phyloP scores from a whole-genome alignment of 306 rosid genomes.

The Vicia villosa region DNA sequence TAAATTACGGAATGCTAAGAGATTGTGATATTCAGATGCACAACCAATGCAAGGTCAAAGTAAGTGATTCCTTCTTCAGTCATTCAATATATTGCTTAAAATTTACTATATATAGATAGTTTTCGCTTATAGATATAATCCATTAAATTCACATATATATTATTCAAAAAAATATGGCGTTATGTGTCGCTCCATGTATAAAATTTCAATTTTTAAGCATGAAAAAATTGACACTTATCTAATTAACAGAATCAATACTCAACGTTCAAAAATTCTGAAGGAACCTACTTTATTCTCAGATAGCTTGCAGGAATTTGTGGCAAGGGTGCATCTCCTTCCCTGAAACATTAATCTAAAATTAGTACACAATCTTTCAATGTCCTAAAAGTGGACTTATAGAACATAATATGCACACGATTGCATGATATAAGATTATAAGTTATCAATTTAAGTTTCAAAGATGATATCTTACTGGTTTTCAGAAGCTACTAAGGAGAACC shows the following conservation, averaged over 20 bases:
- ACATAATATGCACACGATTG: conserved; percentile 25
- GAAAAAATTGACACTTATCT: conserved; percentile 23
- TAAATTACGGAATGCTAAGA: conserved; percentile 23
- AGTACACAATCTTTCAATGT: conserved; percentile 28
- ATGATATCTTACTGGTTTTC: conserved; percentile 78
- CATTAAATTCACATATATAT: conserved; percentile 15
- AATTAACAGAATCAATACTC: conserved; percentile 15
- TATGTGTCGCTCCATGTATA: conserved; percentile 7
- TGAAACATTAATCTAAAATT: conserved; percentile 47
- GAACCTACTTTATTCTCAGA: conserved; percentile 81
- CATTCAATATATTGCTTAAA: conserved; percentile 17
- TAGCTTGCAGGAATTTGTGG: conserved; percentile 73
- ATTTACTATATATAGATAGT: conserved; percentile 16
- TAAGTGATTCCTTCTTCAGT: conserved; percentile 11
- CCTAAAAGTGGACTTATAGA: not conserved
- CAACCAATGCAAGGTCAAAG: conserved; percentile 19
- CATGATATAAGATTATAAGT: conserved; percentile 1
- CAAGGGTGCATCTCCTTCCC: conserved; percentile 74
- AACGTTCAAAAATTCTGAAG: conserved; percentile 6
- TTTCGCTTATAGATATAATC: conserved; percentile 11
- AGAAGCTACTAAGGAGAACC: conserved; percentile 93
- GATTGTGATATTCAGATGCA: conserved; percentile 2
- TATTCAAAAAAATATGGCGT: conserved; percentile 12
- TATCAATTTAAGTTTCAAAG: conserved; percentile 32
- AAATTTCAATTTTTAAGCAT: conserved; percentile 19